phyloP scores from a whole-genome alignment of 495 filamentous ascomycete species.

The Talaromyces nanjingensis region DNA sequence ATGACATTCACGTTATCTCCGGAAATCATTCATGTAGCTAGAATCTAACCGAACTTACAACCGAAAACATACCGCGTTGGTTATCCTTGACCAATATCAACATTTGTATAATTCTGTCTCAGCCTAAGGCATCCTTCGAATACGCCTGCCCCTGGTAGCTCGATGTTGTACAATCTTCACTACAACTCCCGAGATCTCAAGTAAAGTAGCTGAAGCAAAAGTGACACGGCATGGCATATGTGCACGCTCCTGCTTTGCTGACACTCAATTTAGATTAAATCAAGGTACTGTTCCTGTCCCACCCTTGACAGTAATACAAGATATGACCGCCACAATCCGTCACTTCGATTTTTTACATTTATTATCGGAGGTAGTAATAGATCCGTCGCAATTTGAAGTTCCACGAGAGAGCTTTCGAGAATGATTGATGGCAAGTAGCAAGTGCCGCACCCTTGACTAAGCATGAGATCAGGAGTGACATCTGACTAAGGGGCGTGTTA shows the following conservation, averaged over 20 bases:
- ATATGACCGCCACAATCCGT: neutral
- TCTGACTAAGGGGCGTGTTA: neutral
- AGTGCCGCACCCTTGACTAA: neutral
- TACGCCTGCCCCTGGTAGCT: neutral
- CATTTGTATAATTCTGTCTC: neutral
- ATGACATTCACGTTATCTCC: neutral
- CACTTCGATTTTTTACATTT: neutral
- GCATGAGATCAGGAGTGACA: neutral
- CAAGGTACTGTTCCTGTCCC: neutral
- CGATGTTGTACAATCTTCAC: neutral
- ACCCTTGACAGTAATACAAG: neutral
- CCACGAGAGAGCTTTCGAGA: neutral
- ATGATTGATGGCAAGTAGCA: neutral
- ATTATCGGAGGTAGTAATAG: neutral
- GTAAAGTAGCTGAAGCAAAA: neutral
- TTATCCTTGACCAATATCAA: neutral
- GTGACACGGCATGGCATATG: neutral
- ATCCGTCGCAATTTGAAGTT: neutral
- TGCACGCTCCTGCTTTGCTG: neutral
- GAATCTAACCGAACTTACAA: neutral
- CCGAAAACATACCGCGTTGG: neutral
- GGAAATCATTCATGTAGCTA: neutral
- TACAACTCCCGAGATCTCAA: neutral
- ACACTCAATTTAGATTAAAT: neutral
- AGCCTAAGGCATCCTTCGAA: neutral